phyloP scores from a whole-genome alignment of 1,284 basidiomycete genomes.

The Cryptococcus sp. region DNA sequence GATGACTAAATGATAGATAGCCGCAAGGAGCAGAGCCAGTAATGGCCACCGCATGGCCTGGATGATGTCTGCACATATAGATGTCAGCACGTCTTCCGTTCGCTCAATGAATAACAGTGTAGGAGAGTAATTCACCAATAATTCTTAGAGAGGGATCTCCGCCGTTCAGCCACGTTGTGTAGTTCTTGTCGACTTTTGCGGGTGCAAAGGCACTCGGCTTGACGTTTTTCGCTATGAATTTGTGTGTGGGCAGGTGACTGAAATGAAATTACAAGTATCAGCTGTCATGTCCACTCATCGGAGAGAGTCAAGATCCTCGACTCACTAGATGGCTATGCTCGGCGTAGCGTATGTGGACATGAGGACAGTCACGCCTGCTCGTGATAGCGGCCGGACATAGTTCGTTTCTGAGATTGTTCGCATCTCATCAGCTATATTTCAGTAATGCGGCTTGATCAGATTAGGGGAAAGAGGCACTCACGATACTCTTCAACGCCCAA shows the following conservation, averaged over 20 bases:
- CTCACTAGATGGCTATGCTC: constrained; percentile 50
- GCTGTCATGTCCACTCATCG: not conserved
- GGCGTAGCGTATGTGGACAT: constrained; percentile 50
- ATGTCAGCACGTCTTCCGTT: not conserved
- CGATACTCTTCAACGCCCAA: constrained; percentile 48
- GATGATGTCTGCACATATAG: constrained; percentile 28
- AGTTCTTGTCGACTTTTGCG: constrained; percentile 36
- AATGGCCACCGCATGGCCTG: constrained; percentile 35
- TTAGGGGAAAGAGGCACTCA: constrained; percentile 12
- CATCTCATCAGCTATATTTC: not conserved
- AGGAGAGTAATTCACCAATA: constrained; percentile 24
- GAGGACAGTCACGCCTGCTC: constrained; percentile 48
- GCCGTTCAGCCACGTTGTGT: constrained; percentile 43
- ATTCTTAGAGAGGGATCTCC: constrained; percentile 27
- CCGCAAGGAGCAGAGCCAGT: constrained; percentile 33
- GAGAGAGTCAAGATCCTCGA: not conserved
- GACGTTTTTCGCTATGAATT: constrained; percentile 43
- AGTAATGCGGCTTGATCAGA: no score
- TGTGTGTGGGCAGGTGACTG: constrained; percentile 48
- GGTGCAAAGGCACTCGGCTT: constrained; percentile 32
- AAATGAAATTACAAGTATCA: not conserved
- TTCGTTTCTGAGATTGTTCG: constrained; percentile 29
- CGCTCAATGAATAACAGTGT: not conserved
- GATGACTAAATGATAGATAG: constrained; percentile 40
- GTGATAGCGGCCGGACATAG: constrained; percentile 52